Percentiles rank a stretch among this genome's conserved stretches.
These are phyloP conservation scores for Penicillium cinerascens DNA, from an alignment of 495 filamentous ascomycete genomes.

Conservation along the genomic window DNA sequence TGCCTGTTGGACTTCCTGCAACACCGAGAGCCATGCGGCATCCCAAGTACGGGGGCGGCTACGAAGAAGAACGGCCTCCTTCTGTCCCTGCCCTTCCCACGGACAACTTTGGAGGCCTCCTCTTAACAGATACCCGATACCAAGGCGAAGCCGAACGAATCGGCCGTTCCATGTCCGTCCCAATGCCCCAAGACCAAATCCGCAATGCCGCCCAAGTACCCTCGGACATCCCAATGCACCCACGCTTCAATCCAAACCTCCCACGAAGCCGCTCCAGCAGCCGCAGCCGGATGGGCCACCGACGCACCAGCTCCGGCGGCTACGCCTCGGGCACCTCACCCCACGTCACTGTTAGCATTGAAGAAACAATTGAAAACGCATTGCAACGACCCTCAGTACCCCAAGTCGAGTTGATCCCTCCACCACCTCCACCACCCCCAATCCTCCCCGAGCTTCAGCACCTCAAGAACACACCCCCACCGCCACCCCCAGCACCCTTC, in stretches of 20 bases:
- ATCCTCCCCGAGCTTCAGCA: slow-evolving; percentile 84
- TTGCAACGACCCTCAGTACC: slow-evolving; percentile 38
- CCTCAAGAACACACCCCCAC: slow-evolving; percentile 61
- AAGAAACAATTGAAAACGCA: slow-evolving; percentile 55
- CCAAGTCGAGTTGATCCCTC: slow-evolving; percentile 57
- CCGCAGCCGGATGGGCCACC: slow-evolving; percentile 38
- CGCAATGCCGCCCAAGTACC: slow-evolving; percentile 35
- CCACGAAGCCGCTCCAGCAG: slow-evolving; percentile 48
- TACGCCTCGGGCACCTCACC: slow-evolving; percentile 32
- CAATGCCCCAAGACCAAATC: slow-evolving; percentile 55
- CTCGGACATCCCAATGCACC: slow-evolving; percentile 51
- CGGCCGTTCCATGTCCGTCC: slow-evolving; percentile 69
- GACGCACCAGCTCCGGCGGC: slow-evolving; percentile 28
- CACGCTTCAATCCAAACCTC: slow-evolving; percentile 53
- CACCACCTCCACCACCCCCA: slow-evolving; percentile 58
- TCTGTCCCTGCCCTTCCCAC: slow-evolving; percentile 63
- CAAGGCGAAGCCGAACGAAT: slow-evolving; percentile 55
- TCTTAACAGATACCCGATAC: slow-evolving; percentile 63
- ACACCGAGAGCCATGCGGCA: slow-evolving; percentile 84
- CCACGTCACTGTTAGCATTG: slow-evolving; percentile 54
- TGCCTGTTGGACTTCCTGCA: slow-evolving; percentile 67
- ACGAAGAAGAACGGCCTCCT: slow-evolving; percentile 54
- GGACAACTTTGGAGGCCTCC: slow-evolving; percentile 35
- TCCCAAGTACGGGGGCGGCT: slow-evolving; percentile 59
- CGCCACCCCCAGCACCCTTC: slow-evolving; percentile 46